A percentile compares a stretch with the other conserved stretches of the same genome.
These are phyloP conservation scores for Fusarium palustre DNA, from an alignment of 2,329 filamentous ascomycete species.

Conservation along the genomic window DNA sequence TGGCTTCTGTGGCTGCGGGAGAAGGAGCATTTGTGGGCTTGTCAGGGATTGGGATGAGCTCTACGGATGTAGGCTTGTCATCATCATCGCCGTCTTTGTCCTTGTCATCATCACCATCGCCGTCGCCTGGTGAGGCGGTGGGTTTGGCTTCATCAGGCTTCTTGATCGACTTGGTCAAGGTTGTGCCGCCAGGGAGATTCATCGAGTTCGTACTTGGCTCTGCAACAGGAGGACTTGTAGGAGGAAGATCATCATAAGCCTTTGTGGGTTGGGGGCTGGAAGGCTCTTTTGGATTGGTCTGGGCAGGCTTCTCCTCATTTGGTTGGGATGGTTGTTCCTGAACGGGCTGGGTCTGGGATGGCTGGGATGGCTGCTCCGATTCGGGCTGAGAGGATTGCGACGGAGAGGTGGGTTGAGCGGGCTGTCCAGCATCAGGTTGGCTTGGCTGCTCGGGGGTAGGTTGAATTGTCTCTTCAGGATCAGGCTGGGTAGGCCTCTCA, in stretches of 20 bases:
- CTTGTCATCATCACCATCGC: not conserved
- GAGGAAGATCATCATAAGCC: constrained; percentile 16
- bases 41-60: constrained; percentile 47
- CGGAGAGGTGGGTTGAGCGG: constrained; percentile 4
- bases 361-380: constrained; percentile 10
- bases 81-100: constrained; percentile 5
- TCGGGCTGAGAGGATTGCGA: not conserved
- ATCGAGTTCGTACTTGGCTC: constrained; percentile 28
- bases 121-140: constrained; percentile 11
- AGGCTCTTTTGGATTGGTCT: constrained; percentile 19
- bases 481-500: constrained; percentile 13
- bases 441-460: constrained; percentile 4
- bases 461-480: constrained; percentile 14
- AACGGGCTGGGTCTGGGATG: constrained; percentile 11
- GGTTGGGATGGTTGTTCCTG: constrained; percentile 14
- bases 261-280: constrained; percentile 30
- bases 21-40: constrained; percentile 22
- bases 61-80: constrained; percentile 41
- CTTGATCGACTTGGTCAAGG: constrained; percentile 48
- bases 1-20: constrained; percentile 34
- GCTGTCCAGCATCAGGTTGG: constrained; percentile 19
- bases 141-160: constrained; percentile 35
- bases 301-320: constrained; percentile 17
- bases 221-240: constrained; percentile 20
- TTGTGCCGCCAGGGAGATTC: constrained; percentile 27